These are phyloP conservation scores for Firmiana major DNA, from an alignment of 345 rosid species.

Conservation along the genomic window DNA sequence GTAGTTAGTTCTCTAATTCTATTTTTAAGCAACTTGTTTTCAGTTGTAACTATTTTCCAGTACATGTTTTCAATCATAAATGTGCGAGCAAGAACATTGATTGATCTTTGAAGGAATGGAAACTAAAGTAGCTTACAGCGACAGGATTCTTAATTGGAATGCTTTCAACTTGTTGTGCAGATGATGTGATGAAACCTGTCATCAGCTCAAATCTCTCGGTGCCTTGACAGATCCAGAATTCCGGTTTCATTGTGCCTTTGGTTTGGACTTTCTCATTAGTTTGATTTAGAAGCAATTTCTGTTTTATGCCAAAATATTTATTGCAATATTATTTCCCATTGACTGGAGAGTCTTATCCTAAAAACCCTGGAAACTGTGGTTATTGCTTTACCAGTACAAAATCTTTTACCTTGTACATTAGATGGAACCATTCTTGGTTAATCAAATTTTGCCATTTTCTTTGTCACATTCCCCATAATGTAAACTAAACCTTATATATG, in stretches of 20 bases:
- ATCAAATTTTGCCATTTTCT: no score
- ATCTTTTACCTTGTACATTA: no score
- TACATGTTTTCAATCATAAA: background rate
- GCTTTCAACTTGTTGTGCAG: background rate
- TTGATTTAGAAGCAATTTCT: background rate
- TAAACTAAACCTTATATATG: no score
- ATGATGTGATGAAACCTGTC: constrained; percentile 7
- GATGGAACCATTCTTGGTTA: no score
- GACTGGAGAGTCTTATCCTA: background rate
- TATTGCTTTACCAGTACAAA: no score
- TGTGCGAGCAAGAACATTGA: background rate
- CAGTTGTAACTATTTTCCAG: background rate
- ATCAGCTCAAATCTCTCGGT: background rate
- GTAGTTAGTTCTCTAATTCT: background rate
- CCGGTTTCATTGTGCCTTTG: background rate
- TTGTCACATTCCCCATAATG: no score
- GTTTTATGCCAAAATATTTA: no score
- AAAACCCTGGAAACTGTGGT: no score
- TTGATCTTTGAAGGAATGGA: background rate
- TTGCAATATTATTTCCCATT: background rate
- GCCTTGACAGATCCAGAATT: background rate
- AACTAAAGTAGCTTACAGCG: background rate
- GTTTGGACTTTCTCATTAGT: background rate
- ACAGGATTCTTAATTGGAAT: background rate
- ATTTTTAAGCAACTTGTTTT: background rate